Percentiles rank a stretch among this genome's conserved stretches.
phyloP scores from a whole-genome alignment of 257 asterid genomes.

The Knoxia roxburghii region DNA sequence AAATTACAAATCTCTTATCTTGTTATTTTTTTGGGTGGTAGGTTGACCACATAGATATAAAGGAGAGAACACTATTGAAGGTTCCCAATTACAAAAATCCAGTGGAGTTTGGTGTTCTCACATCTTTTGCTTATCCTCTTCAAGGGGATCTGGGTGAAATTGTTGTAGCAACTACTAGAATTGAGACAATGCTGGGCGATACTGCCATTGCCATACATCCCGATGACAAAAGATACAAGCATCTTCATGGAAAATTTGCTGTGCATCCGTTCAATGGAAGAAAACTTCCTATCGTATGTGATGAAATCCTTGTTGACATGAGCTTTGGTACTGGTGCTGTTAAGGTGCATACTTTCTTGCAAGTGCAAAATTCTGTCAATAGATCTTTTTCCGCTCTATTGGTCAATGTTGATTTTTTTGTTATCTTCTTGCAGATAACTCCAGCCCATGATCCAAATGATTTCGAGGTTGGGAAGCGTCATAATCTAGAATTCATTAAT shows the following conservation, averaged over 20 bases:
- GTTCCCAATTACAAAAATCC: conserved; percentile 81
- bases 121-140: conserved; percentile 92
- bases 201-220: conserved; percentile 97
- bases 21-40: conserved; percentile 23
- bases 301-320: conserved; percentile 79
- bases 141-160: conserved; percentile 82
- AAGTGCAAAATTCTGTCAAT: not conserved
- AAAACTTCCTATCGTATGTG: conserved; percentile 86
- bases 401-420: conserved; percentile 17
- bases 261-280: conserved; percentile 87
- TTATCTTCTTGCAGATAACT: conserved; percentile 60
- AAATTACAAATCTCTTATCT: conserved; percentile 7
- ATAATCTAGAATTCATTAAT: conserved; percentile 68
- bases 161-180: conserved; percentile 93
- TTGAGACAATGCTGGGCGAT: conserved; percentile 97
- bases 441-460: conserved; percentile 99
- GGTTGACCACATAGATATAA: conserved; percentile 79
- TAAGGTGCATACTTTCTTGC: conserved; percentile 43
- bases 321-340: conserved; percentile 97
- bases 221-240: conserved; percentile 65
- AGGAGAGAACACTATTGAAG: conserved; percentile 56
- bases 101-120: conserved; percentile 87
- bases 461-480: conserved; percentile 95
- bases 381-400: not conserved
- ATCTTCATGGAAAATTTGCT: conserved; percentile 81